Evolutionary conservation across 1,284 basidiomycete genomes (phyloP).

Genomic region (Apiotrichum brassicae): DNA sequence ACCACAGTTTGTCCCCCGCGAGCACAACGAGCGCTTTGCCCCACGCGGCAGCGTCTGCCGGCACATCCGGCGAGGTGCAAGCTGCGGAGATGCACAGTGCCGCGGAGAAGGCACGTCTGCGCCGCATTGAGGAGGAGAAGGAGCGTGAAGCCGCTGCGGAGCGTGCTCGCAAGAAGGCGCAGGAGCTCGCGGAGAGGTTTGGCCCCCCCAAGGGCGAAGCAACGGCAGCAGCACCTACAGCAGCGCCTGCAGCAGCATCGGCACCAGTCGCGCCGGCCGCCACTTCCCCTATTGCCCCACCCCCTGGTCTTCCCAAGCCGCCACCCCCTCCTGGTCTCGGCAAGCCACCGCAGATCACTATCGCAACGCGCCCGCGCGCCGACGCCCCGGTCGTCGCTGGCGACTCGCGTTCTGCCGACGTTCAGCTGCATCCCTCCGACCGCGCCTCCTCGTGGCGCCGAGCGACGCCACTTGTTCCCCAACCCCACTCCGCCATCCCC

Average conservation of each 20-base stretch:
- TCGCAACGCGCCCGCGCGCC: constrained; percentile 5
- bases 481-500: not conserved
- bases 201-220: constrained; percentile 35
- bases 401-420: not conserved
- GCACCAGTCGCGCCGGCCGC: not conserved
- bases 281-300: not conserved
- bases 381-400: not conserved
- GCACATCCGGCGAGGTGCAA: constrained; percentile 52
- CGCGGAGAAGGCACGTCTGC: constrained; percentile 69
- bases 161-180: constrained; percentile 75
- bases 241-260: not conserved
- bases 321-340: constrained; percentile 11
- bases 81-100: constrained; percentile 83
- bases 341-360: constrained; percentile 12
- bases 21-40: constrained; percentile 1
- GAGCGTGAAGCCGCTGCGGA: constrained; percentile 76
- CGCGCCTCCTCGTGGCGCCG: constrained; percentile 11
- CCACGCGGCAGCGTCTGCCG: not conserved
- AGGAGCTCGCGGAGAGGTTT: constrained; percentile 71
- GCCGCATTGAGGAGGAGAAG: constrained; percentile 73
- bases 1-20: not conserved
- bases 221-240: not conserved
- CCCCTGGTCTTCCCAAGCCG: constrained; percentile 1
- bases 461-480: constrained; percentile 2
- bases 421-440: constrained; percentile 3